A percentile compares a stretch with the other conserved stretches of the same genome.
Evolutionary conservation across 306 rosid genomes (phyloP).

Genomic region (Dalbergia oliveri): DNA sequence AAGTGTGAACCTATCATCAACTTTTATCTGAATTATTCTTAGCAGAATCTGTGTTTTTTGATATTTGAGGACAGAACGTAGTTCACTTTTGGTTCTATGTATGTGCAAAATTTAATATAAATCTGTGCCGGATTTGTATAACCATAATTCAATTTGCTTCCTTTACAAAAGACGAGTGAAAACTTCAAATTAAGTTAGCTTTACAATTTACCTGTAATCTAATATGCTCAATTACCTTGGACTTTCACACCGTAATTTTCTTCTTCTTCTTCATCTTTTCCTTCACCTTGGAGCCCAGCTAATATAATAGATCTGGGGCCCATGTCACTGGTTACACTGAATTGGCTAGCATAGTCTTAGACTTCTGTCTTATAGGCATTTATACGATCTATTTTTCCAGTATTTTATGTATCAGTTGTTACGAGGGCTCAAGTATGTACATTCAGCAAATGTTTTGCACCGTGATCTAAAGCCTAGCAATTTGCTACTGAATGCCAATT

Average conservation of each 20-base stretch:
- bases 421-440: slow-evolving; percentile 93
- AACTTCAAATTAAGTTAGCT: background rate
- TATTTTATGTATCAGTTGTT: slow-evolving; percentile 93
- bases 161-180: background rate
- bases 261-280: too few species aligned
- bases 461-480: slow-evolving; percentile 99
- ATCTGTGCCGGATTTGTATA: background rate
- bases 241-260: too few species aligned
- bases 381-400: slow-evolving; percentile 59
- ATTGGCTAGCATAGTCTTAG: slow-evolving; percentile 22
- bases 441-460: slow-evolving; percentile 93
- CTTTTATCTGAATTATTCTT: too few species aligned
- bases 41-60: background rate
- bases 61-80: background rate
- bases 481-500: slow-evolving; percentile 88
- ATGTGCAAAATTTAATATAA: background rate
- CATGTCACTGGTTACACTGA: slow-evolving; percentile 13
- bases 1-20: background rate
- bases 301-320: background rate
- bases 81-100: background rate
- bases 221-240: too few species aligned
- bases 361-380: slow-evolving; percentile 43
- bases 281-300: too few species aligned
- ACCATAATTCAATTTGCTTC: background rate
- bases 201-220: too few species aligned